Evolutionary conservation across 176 grass and related monocot genomes (phyloP), one percentile per base, ranked within the genome.

Genomic region (Lolium multiflorum): DNA sequence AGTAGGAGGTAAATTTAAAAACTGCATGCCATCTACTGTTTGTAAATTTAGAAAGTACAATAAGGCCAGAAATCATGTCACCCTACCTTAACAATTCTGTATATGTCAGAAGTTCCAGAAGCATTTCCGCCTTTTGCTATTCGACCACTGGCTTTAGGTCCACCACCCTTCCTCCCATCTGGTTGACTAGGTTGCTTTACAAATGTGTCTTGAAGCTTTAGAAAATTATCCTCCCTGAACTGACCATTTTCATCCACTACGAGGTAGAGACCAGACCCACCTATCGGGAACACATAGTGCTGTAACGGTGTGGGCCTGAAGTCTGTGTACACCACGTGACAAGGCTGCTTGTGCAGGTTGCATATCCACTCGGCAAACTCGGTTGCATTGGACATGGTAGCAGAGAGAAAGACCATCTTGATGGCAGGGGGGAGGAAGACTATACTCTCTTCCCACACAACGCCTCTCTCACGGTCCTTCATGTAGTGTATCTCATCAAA

Each of bases 341-440:
- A 99, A 43, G 97, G 97, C 60, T 99, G 94, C 84, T 99, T 94
- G 82, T 94, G 94, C 79, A 99, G 82, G 76, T 90, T 90, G 81
- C 97, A 96, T 86, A 99, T 99, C 94, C 97, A 99, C 82, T 96
- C 97, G 18, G 97, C 97, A 91, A 99, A 99, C 89, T 99, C 94
- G 0, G 94, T 96, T 9, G 97, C 97, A 77, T 99, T 99, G 0
- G 97, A 99, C 97, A 96, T 99, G 63, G 97, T 99, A 48, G 97
- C 96, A 26, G 96, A 95, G 39, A 98, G 90, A 54, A 98, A 98
- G 43, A 98, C 91, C 96, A 98, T 98, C 91, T 98, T 98, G 83
- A 98, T 98, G 20, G 93, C 97, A 1, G 94, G 92, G 3, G 97
- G 97, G 37, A 99, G 82, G 85, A 99, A 99, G 31, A 99, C 89